Conservation (phyloP, 108 stramenopile genomes). For the Aureococcus anophagefferens region DNA sequence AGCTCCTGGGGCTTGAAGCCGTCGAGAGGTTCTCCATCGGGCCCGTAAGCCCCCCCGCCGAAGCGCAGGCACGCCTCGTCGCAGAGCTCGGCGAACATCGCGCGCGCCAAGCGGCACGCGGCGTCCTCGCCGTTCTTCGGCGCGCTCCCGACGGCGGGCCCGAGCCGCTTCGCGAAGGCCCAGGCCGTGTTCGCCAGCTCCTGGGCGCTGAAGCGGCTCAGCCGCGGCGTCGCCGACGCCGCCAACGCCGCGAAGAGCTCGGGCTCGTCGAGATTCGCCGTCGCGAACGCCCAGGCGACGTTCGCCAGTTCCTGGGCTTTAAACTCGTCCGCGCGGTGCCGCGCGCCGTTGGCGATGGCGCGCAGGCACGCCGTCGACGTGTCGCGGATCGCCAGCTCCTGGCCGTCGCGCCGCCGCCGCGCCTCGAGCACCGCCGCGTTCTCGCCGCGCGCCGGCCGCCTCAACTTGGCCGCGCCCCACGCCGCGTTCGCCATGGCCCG, state of each 20-base stretch:
- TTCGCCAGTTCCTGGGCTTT: constrained; percentile 3
- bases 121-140: too few species aligned
- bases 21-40: too few species aligned
- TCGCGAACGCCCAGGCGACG: constrained; percentile 12
- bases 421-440: too few species aligned
- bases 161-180: not conserved
- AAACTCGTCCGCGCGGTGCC: not conserved
- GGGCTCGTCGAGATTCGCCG: not conserved
- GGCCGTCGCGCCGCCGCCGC: not conserved
- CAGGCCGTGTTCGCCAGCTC: not conserved
- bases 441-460: not conserved
- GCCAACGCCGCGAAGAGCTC: not conserved
- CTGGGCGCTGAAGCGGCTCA: not conserved
- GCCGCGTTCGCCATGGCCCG: not conserved
- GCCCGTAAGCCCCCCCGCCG: too few species aligned
- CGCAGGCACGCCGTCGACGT: not conserved
- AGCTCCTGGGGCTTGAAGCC: not conserved
- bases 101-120: too few species aligned
- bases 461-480: not conserved
- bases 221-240: not conserved
- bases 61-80: too few species aligned
- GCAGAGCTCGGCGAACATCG: too few species aligned
- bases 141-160: not conserved
- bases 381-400: not conserved
- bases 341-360: not conserved